Evolutionary conservation across 208 protist genomes (phyloP), one percentile per base, ranked within the genome.

Genomic region (Leishmania aethiopica): DNA sequence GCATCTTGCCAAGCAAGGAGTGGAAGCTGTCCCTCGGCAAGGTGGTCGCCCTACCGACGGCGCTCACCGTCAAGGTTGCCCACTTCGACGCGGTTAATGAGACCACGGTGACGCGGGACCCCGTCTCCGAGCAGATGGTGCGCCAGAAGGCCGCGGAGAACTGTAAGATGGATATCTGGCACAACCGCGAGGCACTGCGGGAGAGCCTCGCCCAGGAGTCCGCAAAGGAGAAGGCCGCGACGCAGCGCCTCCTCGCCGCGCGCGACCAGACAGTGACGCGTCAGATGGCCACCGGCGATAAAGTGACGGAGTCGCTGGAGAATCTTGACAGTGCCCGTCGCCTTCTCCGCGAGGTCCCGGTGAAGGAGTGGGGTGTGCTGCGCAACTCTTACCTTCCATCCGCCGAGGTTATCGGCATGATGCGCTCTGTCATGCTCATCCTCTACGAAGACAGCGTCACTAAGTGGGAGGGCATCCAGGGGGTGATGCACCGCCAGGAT

Each of bases 11-110:
- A 11, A 81, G 75, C 70, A 82, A 82, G 45, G 91, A 94, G 25
- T 95, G 91, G 91, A 86, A 74, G 45, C 87, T 92, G 74, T 82
- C 81, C 17, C 84, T 96, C 45, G 93, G 90, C 72, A 93, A 89
- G 77, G 89, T 96, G 15, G 49, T 93, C 47, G 76, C 80, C 75
- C 88, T 95, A 57, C 93, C 93, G 11, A 89, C 89, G 53, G 64
- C 81, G n/a, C 84, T 71, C 77, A 90, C 86, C 37, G 85, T 93
- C 40, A 92, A 93, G 82, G 89, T 95, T 15, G 85, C 84, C 32
- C 57, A 87, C 78, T 96, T 90, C 84, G 88, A 94, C 64, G 80
- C 90, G 45, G 80, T 84, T n/a, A 92, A 91, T 66, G 32, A 60
- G 28, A 59, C 82, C 35, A 80, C 86, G 8, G 77, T 83, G 47